phyloP scores from a whole-genome alignment of 805 yeast genomes.

The Metschnikowia gelsemii region DNA sequence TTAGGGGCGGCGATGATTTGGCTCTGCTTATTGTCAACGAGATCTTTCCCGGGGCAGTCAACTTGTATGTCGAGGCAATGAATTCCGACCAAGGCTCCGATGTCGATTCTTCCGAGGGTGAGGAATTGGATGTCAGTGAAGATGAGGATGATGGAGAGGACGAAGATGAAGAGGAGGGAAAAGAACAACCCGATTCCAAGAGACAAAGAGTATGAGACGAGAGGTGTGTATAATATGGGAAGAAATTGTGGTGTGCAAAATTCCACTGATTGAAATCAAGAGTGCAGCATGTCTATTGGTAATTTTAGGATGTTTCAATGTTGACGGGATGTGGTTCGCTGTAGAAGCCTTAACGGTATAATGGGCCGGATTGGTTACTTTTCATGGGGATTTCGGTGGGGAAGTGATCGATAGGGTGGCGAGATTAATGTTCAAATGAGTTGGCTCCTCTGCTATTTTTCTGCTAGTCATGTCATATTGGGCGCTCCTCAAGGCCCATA shows the following conservation, averaged over 20 bases:
- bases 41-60: conserved; percentile 80
- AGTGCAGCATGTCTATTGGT: no score
- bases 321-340: no score
- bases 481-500: conserved; percentile 99
- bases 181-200: conserved; percentile 4
- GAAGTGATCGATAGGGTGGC: no score
- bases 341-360: no score
- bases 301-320: no score
- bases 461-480: no score
- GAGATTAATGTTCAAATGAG: no score
- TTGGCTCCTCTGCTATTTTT: no score
- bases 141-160: conserved; percentile 43
- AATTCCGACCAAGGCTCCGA: conserved; percentile 58
- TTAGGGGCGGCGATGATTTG: conserved; percentile 74
- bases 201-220: conserved; percentile 1
- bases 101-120: conserved; percentile 48
- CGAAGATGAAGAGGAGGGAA: neutral
- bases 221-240: neutral
- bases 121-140: conserved; percentile 53
- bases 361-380: no score
- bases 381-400: no score
- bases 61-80: conserved; percentile 73
- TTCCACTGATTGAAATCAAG: no score
- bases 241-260: no score
- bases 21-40: conserved; percentile 75